Percentiles rank a stretch among this genome's conserved stretches.
Evolutionary conservation across 495 filamentous ascomycete species (phyloP).

Genomic region (Tuber umbilicatum): DNA sequence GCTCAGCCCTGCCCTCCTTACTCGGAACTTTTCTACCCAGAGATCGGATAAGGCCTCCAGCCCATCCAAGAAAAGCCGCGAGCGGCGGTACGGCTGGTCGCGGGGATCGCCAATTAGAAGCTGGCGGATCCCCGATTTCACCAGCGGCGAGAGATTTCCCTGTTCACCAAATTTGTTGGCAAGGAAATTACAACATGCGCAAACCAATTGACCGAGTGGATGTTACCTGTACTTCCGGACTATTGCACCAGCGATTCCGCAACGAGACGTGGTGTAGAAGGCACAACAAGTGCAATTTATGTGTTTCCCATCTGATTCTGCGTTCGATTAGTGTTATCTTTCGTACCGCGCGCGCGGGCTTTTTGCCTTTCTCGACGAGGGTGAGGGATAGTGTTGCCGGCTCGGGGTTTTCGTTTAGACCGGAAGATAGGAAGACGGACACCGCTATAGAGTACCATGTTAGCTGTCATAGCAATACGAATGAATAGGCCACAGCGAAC

Average conservation of each 20-base stretch:
- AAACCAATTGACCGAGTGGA: constrained; percentile 1
- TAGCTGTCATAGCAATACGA: constrained; percentile 20
- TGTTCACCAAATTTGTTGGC: constrained; percentile 31
- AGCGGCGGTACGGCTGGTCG: constrained; percentile 62
- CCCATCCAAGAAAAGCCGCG: constrained; percentile 70
- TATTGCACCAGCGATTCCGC: constrained; percentile 86
- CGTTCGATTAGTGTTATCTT: constrained; percentile 64
- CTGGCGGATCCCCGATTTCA: constrained; percentile 55
- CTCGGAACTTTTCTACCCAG: constrained; percentile 60
- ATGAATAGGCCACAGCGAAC: constrained; percentile 8
- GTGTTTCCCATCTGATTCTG: constrained; percentile 62
- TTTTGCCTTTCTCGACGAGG: constrained; percentile 39
- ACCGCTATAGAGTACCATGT: constrained; percentile 22
- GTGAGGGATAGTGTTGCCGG: constrained; percentile 24
- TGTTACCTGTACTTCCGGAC: constrained; percentile 56
- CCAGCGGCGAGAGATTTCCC: constrained; percentile 52
- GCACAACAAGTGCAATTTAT: constrained; percentile 81
- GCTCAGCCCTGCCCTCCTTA: constrained; percentile 46
- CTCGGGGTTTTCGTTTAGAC: constrained; percentile 12
- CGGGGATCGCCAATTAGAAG: constrained; percentile 59
- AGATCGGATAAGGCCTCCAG: constrained; percentile 60
- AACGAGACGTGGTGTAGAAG: constrained; percentile 65
- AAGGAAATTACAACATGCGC: constrained; percentile 6
- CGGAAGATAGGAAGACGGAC: constrained; percentile 33
- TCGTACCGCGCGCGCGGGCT: constrained; percentile 45